Evolutionary conservation across 345 rosid species (phyloP).

Genomic region (Dimocarpus longan): DNA sequence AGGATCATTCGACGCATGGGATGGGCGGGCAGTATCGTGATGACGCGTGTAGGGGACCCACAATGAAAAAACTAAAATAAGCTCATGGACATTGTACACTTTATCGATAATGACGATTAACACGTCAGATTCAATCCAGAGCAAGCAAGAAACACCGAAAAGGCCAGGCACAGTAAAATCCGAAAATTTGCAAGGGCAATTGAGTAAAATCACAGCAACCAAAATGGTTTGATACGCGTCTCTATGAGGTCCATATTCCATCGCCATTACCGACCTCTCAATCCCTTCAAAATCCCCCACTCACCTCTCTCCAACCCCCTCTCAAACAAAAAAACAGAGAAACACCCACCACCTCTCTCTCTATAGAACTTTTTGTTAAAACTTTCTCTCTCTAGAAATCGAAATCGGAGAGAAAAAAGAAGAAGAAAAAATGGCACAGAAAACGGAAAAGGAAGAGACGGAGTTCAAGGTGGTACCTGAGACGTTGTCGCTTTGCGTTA

Average conservation of each 20-base stretch:
- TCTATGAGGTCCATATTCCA: slow-evolving; percentile 80
- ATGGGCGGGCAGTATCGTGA: too few relatives aligned
- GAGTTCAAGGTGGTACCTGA: slow-evolving; percentile 96
- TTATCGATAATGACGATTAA: slow-evolving; percentile 39
- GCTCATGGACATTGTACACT: slow-evolving; percentile 11
- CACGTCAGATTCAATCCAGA: slow-evolving; percentile 40
- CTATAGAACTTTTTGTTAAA: not conserved
- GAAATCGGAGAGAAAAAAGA: not conserved
- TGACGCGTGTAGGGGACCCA: slow-evolving; percentile 22
- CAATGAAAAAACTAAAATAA: slow-evolving; percentile 17
- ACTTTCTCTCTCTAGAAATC: not conserved
- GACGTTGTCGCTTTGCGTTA: slow-evolving; percentile 61
- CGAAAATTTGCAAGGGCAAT: slow-evolving; percentile 37
- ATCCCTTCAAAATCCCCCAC: slow-evolving; percentile 46
- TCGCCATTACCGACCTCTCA: slow-evolving; percentile 61
- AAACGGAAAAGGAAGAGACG: slow-evolving; percentile 92
- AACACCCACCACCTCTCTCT: not conserved
- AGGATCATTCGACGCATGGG: too few relatives aligned
- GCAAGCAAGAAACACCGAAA: slow-evolving; percentile 16
- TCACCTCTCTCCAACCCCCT: slow-evolving; percentile 5
- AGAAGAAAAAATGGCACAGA: slow-evolving; percentile 61
- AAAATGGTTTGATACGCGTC: slow-evolving; percentile 85
- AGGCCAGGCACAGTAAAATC: slow-evolving; percentile 16
- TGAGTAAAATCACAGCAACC: slow-evolving; percentile 24
- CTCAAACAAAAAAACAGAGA: not conserved